A percentile compares a stretch with the other conserved stretches of the same genome.
phyloP scores from a whole-genome alignment of 2,329 filamentous ascomycete genomes.

The Penicillium sp. region DNA sequence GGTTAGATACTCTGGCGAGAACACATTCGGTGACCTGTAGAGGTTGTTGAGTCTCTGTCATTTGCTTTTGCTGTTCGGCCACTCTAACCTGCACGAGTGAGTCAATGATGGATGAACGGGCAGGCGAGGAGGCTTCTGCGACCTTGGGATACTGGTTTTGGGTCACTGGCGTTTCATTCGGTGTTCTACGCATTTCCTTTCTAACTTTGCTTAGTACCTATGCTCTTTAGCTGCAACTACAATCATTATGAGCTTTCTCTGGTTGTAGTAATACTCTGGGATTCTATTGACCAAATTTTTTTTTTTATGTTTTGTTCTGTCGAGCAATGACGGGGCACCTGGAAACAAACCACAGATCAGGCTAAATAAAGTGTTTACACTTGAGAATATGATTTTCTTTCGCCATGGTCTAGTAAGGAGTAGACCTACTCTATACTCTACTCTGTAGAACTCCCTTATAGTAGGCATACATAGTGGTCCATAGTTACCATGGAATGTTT shows the following conservation, averaged over 20 bases:
- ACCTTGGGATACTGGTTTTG: slow-evolving; percentile 14
- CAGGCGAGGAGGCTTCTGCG: slow-evolving; percentile 9
- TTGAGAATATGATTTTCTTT: background rate
- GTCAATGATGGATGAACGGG: slow-evolving; percentile 2
- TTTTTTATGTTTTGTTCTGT: background rate
- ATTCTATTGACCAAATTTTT: background rate
- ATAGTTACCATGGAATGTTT: background rate
- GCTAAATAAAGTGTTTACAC: slow-evolving; percentile 4
- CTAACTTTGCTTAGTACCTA: slow-evolving; percentile 16
- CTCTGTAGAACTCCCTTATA: too few species aligned
- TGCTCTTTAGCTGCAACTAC: slow-evolving; percentile 16
- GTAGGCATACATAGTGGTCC: too few species aligned
- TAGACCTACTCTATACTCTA: background rate
- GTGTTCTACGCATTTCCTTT: slow-evolving; percentile 22
- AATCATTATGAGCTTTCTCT: slow-evolving; percentile 1
- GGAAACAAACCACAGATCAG: background rate
- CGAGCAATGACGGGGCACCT: background rate
- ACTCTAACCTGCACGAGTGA: background rate
- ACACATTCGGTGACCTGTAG: slow-evolving; percentile 74
- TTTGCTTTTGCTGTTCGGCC: slow-evolving; percentile 13
- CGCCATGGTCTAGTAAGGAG: background rate
- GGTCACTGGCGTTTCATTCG: slow-evolving; percentile 23
- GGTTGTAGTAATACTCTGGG: slow-evolving; percentile 1
- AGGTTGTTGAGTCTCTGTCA: slow-evolving; percentile 10
- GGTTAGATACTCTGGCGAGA: slow-evolving; percentile 87